Conservation (phyloP, 371 early-diverging fungal genomes). For the Dichotomocladium elegans region DNA sequence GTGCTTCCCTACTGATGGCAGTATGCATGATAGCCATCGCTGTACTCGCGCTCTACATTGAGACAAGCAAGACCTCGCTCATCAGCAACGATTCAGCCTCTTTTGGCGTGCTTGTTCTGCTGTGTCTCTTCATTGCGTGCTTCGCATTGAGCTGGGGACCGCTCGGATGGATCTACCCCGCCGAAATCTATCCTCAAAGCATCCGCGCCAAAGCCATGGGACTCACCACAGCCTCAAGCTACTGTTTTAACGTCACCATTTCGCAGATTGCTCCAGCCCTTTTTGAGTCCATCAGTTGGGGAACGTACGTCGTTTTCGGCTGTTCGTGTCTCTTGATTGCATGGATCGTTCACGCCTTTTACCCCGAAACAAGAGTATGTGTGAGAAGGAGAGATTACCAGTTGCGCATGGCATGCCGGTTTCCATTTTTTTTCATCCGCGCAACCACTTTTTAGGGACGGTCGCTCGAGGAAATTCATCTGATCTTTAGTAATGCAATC, state of each 20-base stretch:
- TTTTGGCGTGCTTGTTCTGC: conserved; percentile 48
- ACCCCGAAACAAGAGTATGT: conserved; percentile 74
- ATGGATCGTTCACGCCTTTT: conserved; percentile 57
- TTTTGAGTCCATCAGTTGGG: conserved; percentile 51
- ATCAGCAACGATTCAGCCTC: conserved; percentile 31
- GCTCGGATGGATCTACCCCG: conserved; percentile 87
- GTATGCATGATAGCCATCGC: conserved; percentile 21
- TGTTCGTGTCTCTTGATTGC: conserved; percentile 53
- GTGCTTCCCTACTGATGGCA: conserved; percentile 16
- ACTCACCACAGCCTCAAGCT: conserved; percentile 79
- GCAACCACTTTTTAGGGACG: conserved; percentile 16
- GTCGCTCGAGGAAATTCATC: conserved; percentile 45
- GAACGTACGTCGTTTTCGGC: conserved; percentile 64
- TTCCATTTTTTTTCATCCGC: background rate
- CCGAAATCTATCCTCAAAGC: conserved; percentile 79
- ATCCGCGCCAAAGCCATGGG: conserved; percentile 78
- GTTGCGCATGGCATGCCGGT: background rate
- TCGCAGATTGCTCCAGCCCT: conserved; percentile 57
- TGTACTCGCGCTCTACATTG: conserved; percentile 9
- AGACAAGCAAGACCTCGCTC: conserved; percentile 3
- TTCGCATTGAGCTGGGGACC: conserved; percentile 75
- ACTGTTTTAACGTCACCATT: conserved; percentile 67
- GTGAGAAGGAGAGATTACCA: background rate
- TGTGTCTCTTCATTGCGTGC: conserved; percentile 61
- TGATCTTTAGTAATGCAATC: conserved; percentile 43